Base-by-base conservation (phyloP, 2,329 filamentous ascomycete genomes). In the Teratosphaeriaceae sp. region DNA sequence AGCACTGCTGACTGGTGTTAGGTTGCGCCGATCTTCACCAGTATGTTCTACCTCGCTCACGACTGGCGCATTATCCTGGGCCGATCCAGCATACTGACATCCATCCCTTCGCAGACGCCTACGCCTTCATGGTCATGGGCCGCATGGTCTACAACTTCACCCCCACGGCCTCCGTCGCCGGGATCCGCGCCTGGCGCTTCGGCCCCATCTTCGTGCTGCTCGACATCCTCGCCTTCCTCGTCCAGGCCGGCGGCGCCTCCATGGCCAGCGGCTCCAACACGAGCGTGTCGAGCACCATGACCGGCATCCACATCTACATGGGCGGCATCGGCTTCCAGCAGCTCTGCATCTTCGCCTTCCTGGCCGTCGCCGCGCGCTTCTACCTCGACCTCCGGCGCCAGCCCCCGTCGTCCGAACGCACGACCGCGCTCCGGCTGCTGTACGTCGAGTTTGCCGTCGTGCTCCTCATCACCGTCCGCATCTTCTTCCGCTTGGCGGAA, bases 401-500 rank as follows among this genome's bases (percentile, higher is more conserved):
- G 46, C 13, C 16, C 21, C 15, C 45, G 44, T 23, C 57, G 55
- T 54, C 45, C 47, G 12, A 45, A n/a, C 33, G 33, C 16, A 20
- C 16, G 6, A 26, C 20, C 12, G 48, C 48, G 11, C 38, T 51
- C 43, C 49, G 50, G 48, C 38, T 66, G 16, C 58, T 69, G 2
- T 70, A 64, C 41, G 57, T 60, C 1, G 53, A 73, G 0, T 74
- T 71, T 45, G 57, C 58, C 4, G 56, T 56, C 0, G 55, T 75
- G 9, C 46, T 49, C 0, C 59, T 73, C 24, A 73, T 75, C 46
- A 69, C 69, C 0, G 60, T 67, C 21, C 74, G 79, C 24, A 80
- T 82, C 56, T 71, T 79, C 49, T 84, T 74, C 60, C 75, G 78
- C 22, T 65, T 84, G 2, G 59, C 68, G 40, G 77, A 83, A 56